Conservation (phyloP, 306 rosid species). For the Dryas alaskensis region DNA sequence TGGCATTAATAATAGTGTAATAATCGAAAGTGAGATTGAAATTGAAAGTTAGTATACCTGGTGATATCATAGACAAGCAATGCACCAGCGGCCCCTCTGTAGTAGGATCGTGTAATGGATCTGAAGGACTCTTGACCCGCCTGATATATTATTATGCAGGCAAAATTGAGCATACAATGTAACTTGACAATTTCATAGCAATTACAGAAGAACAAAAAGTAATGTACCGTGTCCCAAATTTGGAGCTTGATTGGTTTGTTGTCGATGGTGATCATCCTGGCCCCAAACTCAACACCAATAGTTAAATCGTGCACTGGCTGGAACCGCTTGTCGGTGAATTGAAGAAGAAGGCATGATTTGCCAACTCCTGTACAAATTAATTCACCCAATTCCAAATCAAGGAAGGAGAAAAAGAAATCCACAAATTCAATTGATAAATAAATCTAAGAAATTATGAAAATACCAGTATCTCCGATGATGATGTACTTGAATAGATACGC, state of each 20-base stretch:
- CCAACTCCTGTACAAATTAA: constrained; percentile 67
- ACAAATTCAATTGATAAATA: not conserved
- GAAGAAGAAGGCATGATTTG: constrained; percentile 94
- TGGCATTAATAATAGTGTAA: not conserved
- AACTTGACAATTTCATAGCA: constrained; percentile 8
- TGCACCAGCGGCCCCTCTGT: constrained; percentile 98
- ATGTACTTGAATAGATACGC: constrained; percentile 97
- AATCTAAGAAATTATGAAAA: not conserved
- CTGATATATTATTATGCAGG: constrained; percentile 40
- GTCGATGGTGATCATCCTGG: constrained; percentile 94
- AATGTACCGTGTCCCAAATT: constrained; percentile 92
- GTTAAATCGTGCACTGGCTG: constrained; percentile 97
- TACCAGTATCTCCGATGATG: constrained; percentile 99
- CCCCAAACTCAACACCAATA: constrained; percentile 97
- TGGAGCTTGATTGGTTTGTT: constrained; percentile 90
- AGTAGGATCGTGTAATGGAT: constrained; percentile 93
- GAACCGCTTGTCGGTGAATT: constrained; percentile 94
- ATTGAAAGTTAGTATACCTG: constrained; percentile 46
- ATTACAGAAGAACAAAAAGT: not conserved
- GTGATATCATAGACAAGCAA: constrained; percentile 93
- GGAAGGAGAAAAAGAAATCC: not conserved
- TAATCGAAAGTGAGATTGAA: constrained; percentile 2
- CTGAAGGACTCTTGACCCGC: constrained; percentile 99
- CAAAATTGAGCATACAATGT: not conserved
- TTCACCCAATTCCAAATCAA: not conserved